Base-by-base conservation (phyloP, 2,329 filamentous ascomycete species). In the Pestalotiopsis sp. region DNA sequence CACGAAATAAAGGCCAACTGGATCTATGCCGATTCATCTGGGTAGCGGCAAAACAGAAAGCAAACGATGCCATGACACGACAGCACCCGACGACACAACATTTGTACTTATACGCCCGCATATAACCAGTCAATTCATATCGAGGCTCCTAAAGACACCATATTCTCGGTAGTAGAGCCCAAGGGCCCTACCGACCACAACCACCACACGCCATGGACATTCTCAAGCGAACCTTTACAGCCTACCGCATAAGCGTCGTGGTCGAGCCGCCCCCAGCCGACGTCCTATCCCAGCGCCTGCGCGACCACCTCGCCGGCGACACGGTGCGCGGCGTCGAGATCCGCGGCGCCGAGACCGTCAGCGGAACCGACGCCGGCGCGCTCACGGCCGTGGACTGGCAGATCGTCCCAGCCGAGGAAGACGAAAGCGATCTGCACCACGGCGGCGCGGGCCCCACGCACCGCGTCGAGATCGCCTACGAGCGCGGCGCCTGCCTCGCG, bases 311-410 rank as follows among this genome's bases (percentile, higher is more conserved):
- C 0, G 86, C 89, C 0, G 87, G 87, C 17, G 87, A 90, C 72
- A 84, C 88, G 1, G 85, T 90, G n/a, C 85, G 88, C 67, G 88
- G 88, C 58, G 84, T 90, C 20, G 86, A 89, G 71, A 83, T 90
- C 20, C 83, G 83, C 0, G 73, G 86, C 4, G 81, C 83, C 63
- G 59, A 41, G 25, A 59, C 23, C 17, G 78, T 80, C 4, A 72
- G 69, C 12, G 75, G 74, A 3, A 69, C 76, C 4, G 81, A 80
- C 20, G 83, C 84, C 31, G 81, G 72, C 6, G 70, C 75, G 0
- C 73, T 84, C 25, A 79, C 79, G 17, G 27, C n/a, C 27, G 56
- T 60, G 45, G 56, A 59, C 31, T 27, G 36, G 65, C 52, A 45
- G 25, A 23, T 49, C 13, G 14, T 36, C 57, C 6, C 57, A 4